phyloP scores from a whole-genome alignment of 495 filamentous ascomycete species.

The Aspergillus sclerotiicarbonarius region DNA sequence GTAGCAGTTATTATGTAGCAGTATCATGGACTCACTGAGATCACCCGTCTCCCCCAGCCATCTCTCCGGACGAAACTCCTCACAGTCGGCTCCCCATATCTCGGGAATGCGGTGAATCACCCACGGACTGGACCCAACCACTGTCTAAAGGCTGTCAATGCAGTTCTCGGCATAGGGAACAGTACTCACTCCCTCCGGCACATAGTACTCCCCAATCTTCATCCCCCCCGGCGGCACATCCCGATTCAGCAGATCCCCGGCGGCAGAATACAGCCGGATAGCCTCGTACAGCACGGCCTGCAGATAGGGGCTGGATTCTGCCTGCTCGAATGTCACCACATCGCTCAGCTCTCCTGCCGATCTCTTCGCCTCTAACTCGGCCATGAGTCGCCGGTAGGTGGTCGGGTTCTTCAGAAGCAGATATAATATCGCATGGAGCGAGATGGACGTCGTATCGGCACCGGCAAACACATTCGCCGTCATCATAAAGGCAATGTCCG shows the following conservation, averaged over 20 bases:
- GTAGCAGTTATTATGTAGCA: no score
- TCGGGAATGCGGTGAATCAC: conserved; percentile 49
- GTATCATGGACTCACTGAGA: background rate
- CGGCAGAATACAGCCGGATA: conserved; percentile 33
- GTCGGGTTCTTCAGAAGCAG: background rate
- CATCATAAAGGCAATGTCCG: background rate
- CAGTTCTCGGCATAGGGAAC: background rate
- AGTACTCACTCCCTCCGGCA: conserved; percentile 27
- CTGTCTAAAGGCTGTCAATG: conserved; percentile 5
- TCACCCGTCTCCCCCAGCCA: conserved; percentile 46
- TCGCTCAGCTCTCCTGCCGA: conserved; percentile 12
- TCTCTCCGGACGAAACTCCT: conserved; percentile 56
- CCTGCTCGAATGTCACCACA: conserved; percentile 5
- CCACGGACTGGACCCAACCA: conserved; percentile 50
- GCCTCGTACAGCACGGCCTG: conserved; percentile 44
- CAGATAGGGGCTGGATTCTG: conserved; percentile 20
- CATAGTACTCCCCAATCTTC: conserved; percentile 14
- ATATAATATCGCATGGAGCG: background rate
- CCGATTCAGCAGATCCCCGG: conserved; percentile 16
- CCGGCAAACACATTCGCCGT: background rate
- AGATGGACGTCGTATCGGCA: background rate
- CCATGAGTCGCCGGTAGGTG: background rate
- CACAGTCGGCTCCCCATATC: conserved; percentile 58
- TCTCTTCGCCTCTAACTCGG: background rate
- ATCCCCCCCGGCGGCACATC: conserved; percentile 19